Base-by-base conservation (phyloP, 2,329 filamentous ascomycete genomes). In the Corynespora cassiicola region DNA sequence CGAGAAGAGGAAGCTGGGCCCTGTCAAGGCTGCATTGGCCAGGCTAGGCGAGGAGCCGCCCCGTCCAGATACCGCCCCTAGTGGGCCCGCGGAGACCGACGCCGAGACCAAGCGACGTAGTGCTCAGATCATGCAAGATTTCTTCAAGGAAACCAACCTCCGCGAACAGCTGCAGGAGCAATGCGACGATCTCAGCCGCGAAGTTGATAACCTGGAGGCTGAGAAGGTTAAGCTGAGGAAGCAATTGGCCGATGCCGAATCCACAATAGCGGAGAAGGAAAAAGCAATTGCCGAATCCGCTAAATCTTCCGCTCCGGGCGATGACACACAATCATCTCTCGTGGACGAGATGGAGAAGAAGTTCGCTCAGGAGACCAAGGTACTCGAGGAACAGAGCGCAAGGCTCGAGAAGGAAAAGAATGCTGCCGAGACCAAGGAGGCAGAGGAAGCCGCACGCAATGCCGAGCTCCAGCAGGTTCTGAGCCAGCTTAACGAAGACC, bases 101-200 rank as follows among this genome's bases (percentile, higher is more conserved):
- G 34, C 56, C 10, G 65, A 68, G 31, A 59, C 50, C 29, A 61
- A 59, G 42, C 40, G 61, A 14, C 56, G 56, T 31, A 66, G 59
- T 45, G 56, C 56, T 6, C 56, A 65, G 43, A 60, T 67, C 27
- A 67, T 68, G 65, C 63, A 66, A 17, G 63, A 68, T 45, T 68
- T 68, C 45, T 63, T 68, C 55, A 66, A 64, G 44, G 65, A 68
- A 49, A 68, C 65, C 2, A 66, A 47, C 20, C 29, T 59, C n/a
- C 58, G 65, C 34, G 65, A 68, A 33, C 47, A 61, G 47, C 53
- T 68, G 30, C 63, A 67, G 42, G 61, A 67, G 41, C 52, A 65
- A 37, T 56, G 56, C 47, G 54, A 66, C 33, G 61, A 66, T 35
- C 56, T 67, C 32, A 55, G 26, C 25, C 50, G 50, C 6, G 59